These are phyloP conservation scores for Paramecium sexaurelia DNA, from an alignment of 73 alveolate species.

Conservation along the genomic window DNA sequence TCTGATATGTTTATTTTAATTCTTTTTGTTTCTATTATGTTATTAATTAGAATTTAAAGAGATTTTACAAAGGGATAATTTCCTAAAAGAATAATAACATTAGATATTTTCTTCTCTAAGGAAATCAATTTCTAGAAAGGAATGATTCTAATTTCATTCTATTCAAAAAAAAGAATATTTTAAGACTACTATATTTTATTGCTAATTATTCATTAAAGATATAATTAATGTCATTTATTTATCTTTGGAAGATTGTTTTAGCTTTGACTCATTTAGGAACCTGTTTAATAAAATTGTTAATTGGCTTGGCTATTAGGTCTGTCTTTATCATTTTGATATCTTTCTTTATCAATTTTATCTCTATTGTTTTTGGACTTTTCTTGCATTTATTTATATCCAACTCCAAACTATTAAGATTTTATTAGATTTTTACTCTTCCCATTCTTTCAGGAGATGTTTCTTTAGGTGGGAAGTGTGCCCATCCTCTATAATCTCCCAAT, in stretches of 20 bases:
- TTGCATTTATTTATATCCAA: conserved; percentile 42
- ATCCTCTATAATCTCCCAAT: conserved; percentile 59
- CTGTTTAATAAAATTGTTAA: not conserved
- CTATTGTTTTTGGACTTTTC: conserved; percentile 12
- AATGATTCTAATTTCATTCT: too few species aligned
- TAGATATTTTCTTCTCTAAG: too few species aligned
- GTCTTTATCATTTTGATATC: conserved; percentile 12
- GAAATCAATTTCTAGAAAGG: too few species aligned
- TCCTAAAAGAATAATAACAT: too few species aligned
- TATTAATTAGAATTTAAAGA: too few species aligned
- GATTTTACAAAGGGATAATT: too few species aligned
- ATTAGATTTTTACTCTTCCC: conserved; percentile 61
- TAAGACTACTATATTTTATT: conserved; percentile 4
- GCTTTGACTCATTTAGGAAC: conserved; percentile 14
- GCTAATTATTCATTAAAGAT: not conserved
- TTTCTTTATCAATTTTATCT: conserved; percentile 47
- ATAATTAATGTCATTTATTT: not conserved
- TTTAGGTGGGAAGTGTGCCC: conserved; percentile 72
- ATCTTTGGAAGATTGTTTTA: conserved; percentile 17
- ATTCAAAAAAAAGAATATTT: too few species aligned
- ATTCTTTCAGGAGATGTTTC: conserved; percentile 69
- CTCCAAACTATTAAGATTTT: conserved; percentile 25
- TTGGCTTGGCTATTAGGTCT: conserved; percentile 19
- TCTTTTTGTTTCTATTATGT: too few species aligned
- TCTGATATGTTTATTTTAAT: too few species aligned